Evolutionary conservation across 192 early-diverging fungal genomes (phyloP).

Genomic region (Gryganskiella cystojenkinii): DNA sequence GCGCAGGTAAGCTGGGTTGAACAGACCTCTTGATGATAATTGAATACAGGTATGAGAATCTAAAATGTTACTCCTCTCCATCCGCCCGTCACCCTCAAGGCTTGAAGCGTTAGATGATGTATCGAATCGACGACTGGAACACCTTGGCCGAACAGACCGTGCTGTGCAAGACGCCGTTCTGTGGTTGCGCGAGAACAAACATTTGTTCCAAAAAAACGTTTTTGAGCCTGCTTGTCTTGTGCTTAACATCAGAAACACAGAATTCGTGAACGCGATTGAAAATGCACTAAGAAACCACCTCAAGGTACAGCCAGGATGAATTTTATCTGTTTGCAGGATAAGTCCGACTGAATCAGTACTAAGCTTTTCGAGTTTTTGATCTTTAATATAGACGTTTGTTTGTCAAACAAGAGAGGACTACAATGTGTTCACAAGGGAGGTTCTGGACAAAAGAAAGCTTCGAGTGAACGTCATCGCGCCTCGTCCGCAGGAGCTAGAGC

Average conservation of each 20-base stretch:
- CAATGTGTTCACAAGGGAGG: conserved; percentile 66
- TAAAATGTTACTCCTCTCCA: too few species aligned
- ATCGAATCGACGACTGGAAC: conserved; percentile 60
- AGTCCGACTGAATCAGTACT: not conserved
- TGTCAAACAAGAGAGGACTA: conserved; percentile 86
- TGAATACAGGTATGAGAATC: too few species aligned
- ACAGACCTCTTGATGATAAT: too few species aligned
- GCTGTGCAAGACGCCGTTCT: conserved; percentile 69
- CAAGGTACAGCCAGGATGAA: conserved; percentile 65
- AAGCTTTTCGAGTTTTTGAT: not conserved
- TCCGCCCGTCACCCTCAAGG: conserved; percentile 45
- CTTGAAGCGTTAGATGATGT: conserved; percentile 71
- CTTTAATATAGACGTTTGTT: conserved; percentile 73
- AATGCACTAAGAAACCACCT: conserved; percentile 52
- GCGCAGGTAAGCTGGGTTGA: too few species aligned
- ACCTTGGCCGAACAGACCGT: conserved; percentile 57
- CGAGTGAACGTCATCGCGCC: conserved; percentile 72
- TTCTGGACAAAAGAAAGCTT: conserved; percentile 69
- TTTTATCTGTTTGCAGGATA: too few species aligned
- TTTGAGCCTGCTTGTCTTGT: conserved; percentile 80
- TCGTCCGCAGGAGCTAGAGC: conserved; percentile 30
- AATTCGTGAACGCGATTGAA: conserved; percentile 78
- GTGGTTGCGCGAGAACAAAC: conserved; percentile 77
- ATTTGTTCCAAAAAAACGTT: conserved; percentile 73
- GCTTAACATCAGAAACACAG: conserved; percentile 72